These are phyloP conservation scores for Hanseniaspora nectarophila DNA, from an alignment of 805 yeast genomes.

Conservation along the genomic window DNA sequence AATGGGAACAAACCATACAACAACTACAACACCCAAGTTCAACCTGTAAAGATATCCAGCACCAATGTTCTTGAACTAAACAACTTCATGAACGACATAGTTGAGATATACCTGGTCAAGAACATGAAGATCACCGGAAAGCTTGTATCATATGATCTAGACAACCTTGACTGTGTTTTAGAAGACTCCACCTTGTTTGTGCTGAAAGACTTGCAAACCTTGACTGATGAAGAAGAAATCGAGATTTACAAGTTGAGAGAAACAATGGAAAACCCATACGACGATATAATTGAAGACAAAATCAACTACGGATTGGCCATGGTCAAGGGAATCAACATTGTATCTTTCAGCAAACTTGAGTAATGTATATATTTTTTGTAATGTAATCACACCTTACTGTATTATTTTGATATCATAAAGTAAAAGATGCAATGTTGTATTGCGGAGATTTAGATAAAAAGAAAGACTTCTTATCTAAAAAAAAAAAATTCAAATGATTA, in stretches of 20 bases:
- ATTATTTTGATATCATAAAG: too few species aligned
- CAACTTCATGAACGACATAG: conserved; percentile 58
- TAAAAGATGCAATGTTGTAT: too few species aligned
- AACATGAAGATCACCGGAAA: conserved; percentile 76
- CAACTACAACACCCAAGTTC: conserved; percentile 19
- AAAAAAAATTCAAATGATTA: too few species aligned
- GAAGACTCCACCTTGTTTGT: conserved; percentile 55
- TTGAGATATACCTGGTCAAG: conserved; percentile 71
- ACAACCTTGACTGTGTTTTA: conserved; percentile 64
- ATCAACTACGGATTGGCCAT: conserved; percentile 34
- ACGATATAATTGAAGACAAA: conserved; percentile 19
- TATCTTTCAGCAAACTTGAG: conserved; percentile 26
- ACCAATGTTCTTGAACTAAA: conserved; percentile 78
- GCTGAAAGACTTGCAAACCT: background rate
- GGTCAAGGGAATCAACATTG: conserved; percentile 70
- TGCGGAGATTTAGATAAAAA: too few species aligned
- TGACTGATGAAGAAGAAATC: conserved; percentile 20
- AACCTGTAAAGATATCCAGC: conserved; percentile 57
- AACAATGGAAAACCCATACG: conserved; percentile 59
- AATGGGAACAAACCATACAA: conserved; percentile 18
- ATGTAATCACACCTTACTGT: too few species aligned
- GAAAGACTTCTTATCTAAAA: too few species aligned
- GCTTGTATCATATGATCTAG: conserved; percentile 66
- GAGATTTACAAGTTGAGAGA: conserved; percentile 65
- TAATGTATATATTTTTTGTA: too few species aligned